phyloP scores from a whole-genome alignment of 2,329 filamentous ascomycete genomes.

The Diplodia mutila region DNA sequence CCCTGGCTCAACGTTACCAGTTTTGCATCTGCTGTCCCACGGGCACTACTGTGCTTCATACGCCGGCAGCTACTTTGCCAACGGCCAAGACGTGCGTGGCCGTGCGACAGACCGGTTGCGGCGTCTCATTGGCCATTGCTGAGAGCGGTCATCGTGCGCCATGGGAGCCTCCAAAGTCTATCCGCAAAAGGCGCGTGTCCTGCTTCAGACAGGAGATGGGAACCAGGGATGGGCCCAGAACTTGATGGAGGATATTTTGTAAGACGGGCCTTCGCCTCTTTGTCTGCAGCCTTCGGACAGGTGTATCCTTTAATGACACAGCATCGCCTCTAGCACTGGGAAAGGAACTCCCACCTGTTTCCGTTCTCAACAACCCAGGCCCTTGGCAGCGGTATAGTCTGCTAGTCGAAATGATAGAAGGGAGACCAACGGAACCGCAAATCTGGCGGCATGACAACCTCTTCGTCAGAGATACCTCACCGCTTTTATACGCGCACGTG shows the following conservation, averaged over 20 bases:
- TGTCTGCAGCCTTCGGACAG: not conserved
- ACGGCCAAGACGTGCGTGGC: not conserved
- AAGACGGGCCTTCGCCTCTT: not conserved
- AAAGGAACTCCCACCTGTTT: not conserved
- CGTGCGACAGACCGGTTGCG: not conserved
- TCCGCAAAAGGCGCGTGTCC: not conserved
- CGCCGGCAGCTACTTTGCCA: not conserved
- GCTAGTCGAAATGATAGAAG: not conserved
- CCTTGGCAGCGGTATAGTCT: not conserved
- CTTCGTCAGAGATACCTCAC: not conserved
- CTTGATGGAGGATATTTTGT: not conserved
- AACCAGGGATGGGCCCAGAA: conserved; percentile 5
- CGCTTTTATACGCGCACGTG: conserved; percentile 18
- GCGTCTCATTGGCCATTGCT: not conserved
- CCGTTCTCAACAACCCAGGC: not conserved
- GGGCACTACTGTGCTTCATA: not conserved
- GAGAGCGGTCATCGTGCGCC: conserved; percentile 1
- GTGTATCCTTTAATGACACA: not conserved
- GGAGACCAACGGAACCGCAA: not conserved
- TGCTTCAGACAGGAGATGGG: not conserved
- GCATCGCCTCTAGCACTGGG: not conserved
- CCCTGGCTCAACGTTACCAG: not conserved
- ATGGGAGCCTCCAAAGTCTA: not conserved
- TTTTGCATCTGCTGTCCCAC: not conserved
- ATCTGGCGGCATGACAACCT: no score